Conservation (phyloP, 2,329 filamentous ascomycete genomes). For the Pyrenochaeta sp. region DNA sequence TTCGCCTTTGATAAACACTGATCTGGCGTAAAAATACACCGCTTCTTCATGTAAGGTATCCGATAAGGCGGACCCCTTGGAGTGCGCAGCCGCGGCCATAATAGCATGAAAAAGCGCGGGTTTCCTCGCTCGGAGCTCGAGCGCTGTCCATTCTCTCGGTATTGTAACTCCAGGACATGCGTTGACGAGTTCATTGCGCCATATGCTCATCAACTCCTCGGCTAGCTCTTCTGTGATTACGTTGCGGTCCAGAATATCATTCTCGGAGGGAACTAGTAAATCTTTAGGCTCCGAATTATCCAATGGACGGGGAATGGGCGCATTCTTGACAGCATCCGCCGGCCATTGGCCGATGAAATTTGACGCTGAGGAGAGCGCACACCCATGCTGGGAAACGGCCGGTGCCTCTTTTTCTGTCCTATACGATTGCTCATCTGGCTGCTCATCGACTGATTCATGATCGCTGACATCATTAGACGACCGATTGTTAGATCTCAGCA, state of each 20-base stretch:
- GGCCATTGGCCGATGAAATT: constrained; percentile 17
- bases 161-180: constrained; percentile 43
- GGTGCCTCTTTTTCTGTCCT: constrained; percentile 24
- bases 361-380: constrained; percentile 13
- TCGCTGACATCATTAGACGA: constrained; percentile 37
- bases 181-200: constrained; percentile 38
- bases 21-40: constrained; percentile 42
- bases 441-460: constrained; percentile 39
- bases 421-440: constrained; percentile 26
- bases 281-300: constrained; percentile 24
- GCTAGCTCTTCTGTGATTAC: constrained; percentile 40
- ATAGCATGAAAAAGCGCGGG: constrained; percentile 47
- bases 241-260: constrained; percentile 46
- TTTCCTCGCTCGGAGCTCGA: constrained; percentile 39
- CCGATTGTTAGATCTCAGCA: constrained; percentile 34
- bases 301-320: constrained; percentile 5
- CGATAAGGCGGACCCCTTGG: constrained; percentile 40
- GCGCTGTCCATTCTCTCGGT: constrained; percentile 40
- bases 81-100: constrained; percentile 48
- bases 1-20: constrained; percentile 47
- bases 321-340: constrained; percentile 4
- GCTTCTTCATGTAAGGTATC: constrained; percentile 46
- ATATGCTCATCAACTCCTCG: constrained; percentile 39
- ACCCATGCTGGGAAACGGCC: constrained; percentile 18
- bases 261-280: constrained; percentile 32